These are phyloP conservation scores for Plasmodium fragile DNA, from an alignment of 169 alveolate genomes.

Conservation along the genomic window DNA sequence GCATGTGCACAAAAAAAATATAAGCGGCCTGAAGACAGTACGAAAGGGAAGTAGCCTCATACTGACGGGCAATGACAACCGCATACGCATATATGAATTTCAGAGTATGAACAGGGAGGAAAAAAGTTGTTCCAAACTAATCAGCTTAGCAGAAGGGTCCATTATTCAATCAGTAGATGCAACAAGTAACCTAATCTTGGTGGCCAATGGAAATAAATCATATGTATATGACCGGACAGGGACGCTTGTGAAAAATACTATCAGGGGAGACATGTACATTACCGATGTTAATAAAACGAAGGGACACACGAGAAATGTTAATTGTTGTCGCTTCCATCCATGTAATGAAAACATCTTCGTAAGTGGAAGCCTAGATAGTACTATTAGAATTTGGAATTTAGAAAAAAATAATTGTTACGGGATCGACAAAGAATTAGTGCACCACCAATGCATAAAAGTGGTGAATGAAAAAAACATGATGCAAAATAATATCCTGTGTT, in stretches of 20 bases:
- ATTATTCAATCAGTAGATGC: constrained; percentile 36
- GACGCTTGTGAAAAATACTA: constrained; percentile 78
- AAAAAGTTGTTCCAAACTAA: constrained; percentile 22
- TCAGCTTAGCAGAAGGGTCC: constrained; percentile 54
- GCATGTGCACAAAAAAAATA: constrained; percentile 46
- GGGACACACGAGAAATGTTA: constrained; percentile 83
- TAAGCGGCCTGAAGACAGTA: constrained; percentile 12
- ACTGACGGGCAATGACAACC: constrained; percentile 46
- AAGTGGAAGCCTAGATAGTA: constrained; percentile 83
- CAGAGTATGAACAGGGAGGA: constrained; percentile 41
- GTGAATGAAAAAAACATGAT: constrained; percentile 48
- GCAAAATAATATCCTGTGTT: constrained; percentile 31
- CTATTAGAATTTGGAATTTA: constrained; percentile 81
- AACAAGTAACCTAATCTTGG: constrained; percentile 10
- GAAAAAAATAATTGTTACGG: constrained; percentile 63
- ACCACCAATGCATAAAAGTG: constrained; percentile 48
- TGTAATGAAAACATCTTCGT: constrained; percentile 69
- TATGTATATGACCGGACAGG: constrained; percentile 54
- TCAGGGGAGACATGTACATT: constrained; percentile 85
- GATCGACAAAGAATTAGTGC: constrained; percentile 37
- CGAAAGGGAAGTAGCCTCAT: constrained; percentile 36
- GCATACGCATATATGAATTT: constrained; percentile 52
- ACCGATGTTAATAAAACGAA: constrained; percentile 81
- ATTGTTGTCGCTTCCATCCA: constrained; percentile 80
- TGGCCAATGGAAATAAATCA: constrained; percentile 51